Base-by-base conservation (phyloP, 2,329 filamentous ascomycete species). In the Hymenoscyphus fructigenus region DNA sequence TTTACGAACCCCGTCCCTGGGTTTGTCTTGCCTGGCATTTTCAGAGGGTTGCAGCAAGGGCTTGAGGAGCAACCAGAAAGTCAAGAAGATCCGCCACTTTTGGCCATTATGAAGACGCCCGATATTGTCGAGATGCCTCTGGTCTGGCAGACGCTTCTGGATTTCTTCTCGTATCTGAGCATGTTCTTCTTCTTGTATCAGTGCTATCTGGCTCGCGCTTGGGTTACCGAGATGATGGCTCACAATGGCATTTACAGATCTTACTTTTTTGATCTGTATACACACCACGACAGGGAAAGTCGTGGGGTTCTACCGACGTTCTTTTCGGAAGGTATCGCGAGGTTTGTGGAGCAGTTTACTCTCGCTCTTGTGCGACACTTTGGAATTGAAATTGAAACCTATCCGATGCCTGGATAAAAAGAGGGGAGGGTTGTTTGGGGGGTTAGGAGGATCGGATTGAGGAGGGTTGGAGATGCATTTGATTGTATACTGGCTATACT, bases 261-360 rank as follows among this genome's bases (percentile, higher is more conserved):
- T 4, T 53, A 23, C 20, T 53, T 68, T 63, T 70, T 20, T 1
- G 20, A 53, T 23, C 10, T 53, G 47, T 53, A 53, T 53, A 53
- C 47, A 10, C 9, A 53, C 20, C 47, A 14, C 23, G 20, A 26
- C 23, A 23, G 20, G 14, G 20, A 53, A 12, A n/a, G 47, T 14
- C 10, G 47, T 12, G 47, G 47, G 1, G 5, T 53, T 10, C 23
- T 53, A 23, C 20, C 20, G 20, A 2, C 20, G 20, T 20, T 53
- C 7, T 23, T 26, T 26, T 26, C 47, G 47, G 47, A 53, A 14
- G 12, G 12, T 53, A 12, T 23, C 9, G 47, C 23, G 10, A 14
- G 47, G n/a, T 23, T 26, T 26, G 20, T 10, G 20, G 20, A 53
- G 20, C n/a, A 26, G 20, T 53, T 26, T 14, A 23, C 23, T 53